These are phyloP conservation scores for Xylariaceae sp. DNA, from an alignment of 2,329 filamentous ascomycete genomes.

Conservation along the genomic window DNA sequence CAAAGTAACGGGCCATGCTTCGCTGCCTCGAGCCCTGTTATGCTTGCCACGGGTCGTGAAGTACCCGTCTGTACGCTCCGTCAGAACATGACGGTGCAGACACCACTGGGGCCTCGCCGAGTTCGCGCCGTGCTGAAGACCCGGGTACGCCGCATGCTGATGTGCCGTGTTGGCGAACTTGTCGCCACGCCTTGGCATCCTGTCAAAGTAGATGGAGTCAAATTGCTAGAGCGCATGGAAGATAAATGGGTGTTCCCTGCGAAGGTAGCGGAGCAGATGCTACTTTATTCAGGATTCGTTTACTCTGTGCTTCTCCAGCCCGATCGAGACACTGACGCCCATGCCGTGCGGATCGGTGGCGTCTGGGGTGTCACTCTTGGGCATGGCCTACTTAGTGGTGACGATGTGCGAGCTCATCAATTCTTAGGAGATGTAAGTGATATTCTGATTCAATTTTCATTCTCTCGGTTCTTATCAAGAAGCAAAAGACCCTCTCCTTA, in stretches of 20 bases:
- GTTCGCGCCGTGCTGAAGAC: conserved; percentile 61
- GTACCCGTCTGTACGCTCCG: conserved; percentile 52
- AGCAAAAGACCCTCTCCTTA: too few relatives aligned
- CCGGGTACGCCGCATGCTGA: conserved; percentile 43
- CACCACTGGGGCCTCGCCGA: conserved; percentile 54
- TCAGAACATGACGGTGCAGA: conserved; percentile 54
- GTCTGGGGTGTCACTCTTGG: conserved; percentile 64
- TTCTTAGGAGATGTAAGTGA: conserved; percentile 65
- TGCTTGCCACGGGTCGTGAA: conserved; percentile 48
- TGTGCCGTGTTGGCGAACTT: conserved; percentile 55
- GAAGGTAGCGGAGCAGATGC: conserved; percentile 39
- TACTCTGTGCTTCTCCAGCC: conserved; percentile 64
- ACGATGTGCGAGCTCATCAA: conserved; percentile 54
- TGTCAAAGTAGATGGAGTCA: conserved; percentile 43
- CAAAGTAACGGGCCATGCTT: conserved; percentile 55
- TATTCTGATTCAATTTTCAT: too few relatives aligned
- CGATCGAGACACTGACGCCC: conserved; percentile 50
- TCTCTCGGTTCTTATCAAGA: too few relatives aligned
- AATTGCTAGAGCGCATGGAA: conserved; percentile 13
- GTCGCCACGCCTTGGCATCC: conserved; percentile 68
- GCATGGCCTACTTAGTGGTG: conserved; percentile 54
- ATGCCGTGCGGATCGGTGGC: conserved; percentile 56
- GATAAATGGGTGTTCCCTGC: conserved; percentile 56
- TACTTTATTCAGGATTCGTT: conserved; percentile 56
- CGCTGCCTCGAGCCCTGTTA: conserved; percentile 54